A percentile compares a stretch with the other conserved stretches of the same genome.
Conservation (phyloP, 768 basidiomycete species). For the Rhizopogon vinicolor region DNA sequence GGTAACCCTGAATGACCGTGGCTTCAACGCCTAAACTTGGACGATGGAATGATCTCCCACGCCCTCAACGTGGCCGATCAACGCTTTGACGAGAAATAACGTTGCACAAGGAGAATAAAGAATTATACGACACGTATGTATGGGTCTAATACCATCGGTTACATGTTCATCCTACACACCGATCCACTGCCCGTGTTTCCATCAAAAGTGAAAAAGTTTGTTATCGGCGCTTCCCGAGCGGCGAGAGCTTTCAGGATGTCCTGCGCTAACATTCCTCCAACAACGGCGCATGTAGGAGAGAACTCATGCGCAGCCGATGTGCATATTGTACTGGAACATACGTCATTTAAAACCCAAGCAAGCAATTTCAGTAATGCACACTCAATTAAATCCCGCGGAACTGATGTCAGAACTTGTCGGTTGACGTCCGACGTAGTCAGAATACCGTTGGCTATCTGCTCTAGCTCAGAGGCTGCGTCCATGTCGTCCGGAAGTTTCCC, state of each 20-base stretch:
- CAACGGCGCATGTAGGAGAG: constrained; percentile 89
- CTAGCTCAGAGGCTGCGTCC: constrained; percentile 50
- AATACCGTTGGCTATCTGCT: constrained; percentile 58
- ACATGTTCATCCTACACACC: constrained; percentile 52
- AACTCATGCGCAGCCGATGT: constrained; percentile 79
- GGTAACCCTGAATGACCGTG: constrained; percentile 17
- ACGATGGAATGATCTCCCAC: constrained; percentile 13
- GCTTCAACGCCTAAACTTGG: constrained; percentile 16
- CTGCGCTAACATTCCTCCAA: constrained; percentile 93
- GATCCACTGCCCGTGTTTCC: constrained; percentile 75
- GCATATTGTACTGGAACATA: constrained; percentile 50
- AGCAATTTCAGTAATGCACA: constrained; percentile 28
- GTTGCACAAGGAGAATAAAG: background rate
- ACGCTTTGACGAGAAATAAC: too few relatives aligned
- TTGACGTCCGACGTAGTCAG: constrained; percentile 64
- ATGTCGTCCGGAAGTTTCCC: constrained; percentile 52
- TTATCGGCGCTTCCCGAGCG: constrained; percentile 87
- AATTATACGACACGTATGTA: background rate
- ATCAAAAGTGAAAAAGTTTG: constrained; percentile 89
- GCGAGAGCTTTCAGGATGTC: constrained; percentile 91
- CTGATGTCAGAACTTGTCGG: constrained; percentile 52
- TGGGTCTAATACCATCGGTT: constrained; percentile 2
- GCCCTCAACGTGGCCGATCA: background rate
- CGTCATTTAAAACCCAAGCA: constrained; percentile 4
- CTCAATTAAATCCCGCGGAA: constrained; percentile 62